Percentiles rank a stretch among this genome's conserved stretches.
phyloP scores from a whole-genome alignment of 495 filamentous ascomycete species.

The Saxispiralis lemnorum region DNA sequence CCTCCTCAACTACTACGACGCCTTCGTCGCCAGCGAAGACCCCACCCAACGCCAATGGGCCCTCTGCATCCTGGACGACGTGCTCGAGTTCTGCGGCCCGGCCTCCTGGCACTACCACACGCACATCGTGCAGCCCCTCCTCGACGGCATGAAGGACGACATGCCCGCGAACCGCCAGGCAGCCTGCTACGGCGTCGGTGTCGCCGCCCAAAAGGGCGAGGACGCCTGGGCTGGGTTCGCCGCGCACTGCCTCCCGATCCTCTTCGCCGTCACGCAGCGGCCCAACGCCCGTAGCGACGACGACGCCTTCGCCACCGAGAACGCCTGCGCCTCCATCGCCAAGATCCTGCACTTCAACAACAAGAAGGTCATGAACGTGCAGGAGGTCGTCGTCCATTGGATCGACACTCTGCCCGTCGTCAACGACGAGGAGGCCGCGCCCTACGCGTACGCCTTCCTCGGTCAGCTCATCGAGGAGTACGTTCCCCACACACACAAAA shows the following conservation, averaged over 20 bases:
- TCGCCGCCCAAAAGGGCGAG: conserved; percentile 87
- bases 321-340: conserved; percentile 89
- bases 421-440: conserved; percentile 93
- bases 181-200: conserved; percentile 87
- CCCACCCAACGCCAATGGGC: conserved; percentile 95
- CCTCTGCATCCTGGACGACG: conserved; percentile 94
- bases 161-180: conserved; percentile 90
- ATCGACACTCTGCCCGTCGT: conserved; percentile 75
- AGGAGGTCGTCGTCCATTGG: conserved; percentile 63
- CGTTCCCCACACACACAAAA: conserved; percentile 23
- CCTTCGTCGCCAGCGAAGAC: conserved; percentile 67
- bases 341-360: conserved; percentile 86
- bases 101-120: conserved; percentile 66
- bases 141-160: conserved; percentile 66
- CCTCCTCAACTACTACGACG: conserved; percentile 64
- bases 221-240: conserved; percentile 67
- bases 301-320: conserved; percentile 93
- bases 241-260: conserved; percentile 52
- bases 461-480: conserved; percentile 86
- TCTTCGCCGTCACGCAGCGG: conserved; percentile 69
- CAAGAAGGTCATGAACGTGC: conserved; percentile 50
- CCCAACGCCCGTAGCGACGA: conserved; percentile 74
- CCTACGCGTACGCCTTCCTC: conserved; percentile 87
- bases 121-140: conserved; percentile 69
- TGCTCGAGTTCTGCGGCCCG: conserved; percentile 85